Conservation (phyloP, 208 protist genomes). For the Leishmania gerbilli region DNA sequence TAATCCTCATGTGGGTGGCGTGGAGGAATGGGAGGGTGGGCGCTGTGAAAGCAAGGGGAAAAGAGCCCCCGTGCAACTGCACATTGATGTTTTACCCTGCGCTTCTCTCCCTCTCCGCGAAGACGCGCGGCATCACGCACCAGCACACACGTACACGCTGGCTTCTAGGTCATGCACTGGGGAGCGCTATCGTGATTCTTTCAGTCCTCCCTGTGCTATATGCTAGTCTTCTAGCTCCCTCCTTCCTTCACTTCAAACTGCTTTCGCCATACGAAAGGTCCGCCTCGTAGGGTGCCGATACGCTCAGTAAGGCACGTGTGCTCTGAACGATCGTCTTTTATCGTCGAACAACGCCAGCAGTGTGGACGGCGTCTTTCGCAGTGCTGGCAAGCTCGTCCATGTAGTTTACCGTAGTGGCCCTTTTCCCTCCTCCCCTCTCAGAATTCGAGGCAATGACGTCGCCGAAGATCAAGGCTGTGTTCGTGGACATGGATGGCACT, state of each 20-base stretch:
- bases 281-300: background rate
- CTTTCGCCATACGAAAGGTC: background rate
- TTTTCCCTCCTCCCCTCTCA: background rate
- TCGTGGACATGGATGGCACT: constrained; percentile 73
- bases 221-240: background rate
- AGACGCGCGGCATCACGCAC: background rate
- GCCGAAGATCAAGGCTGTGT: constrained; percentile 21
- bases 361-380: background rate
- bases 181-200: background rate
- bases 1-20: background rate
- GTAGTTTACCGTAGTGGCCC: background rate
- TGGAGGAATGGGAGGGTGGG: background rate
- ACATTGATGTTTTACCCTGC: background rate
- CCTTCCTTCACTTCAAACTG: background rate
- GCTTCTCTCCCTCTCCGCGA: background rate
- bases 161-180: background rate
- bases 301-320: background rate
- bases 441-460: background rate
- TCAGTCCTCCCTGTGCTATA: background rate
- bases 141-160: background rate
- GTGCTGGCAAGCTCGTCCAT: background rate
- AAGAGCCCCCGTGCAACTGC: background rate
- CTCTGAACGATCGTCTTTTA: background rate
- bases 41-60: background rate
- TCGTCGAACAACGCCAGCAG: background rate